Evolutionary conservation across 495 filamentous ascomycete species (phyloP), one percentile per base, ranked within the genome.

Genomic region (Podospora pseudocomata): DNA sequence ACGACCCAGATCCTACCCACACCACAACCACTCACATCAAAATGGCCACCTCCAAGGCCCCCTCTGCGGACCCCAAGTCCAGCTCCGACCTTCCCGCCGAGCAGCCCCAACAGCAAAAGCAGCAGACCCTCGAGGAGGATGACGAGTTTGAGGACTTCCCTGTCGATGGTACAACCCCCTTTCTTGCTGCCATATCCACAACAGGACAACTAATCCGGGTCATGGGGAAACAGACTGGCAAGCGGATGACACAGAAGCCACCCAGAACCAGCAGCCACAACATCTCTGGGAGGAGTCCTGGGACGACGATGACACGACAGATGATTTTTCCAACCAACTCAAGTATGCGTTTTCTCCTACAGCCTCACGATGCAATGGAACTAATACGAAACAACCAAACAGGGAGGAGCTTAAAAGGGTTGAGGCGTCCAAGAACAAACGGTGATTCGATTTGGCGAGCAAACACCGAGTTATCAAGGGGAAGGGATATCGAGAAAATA

Each of bases 131-230:
- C 26, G 95, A 97, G 75, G 95, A 99, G 75, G 95, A 99, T 74
- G 95, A 99, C 77, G 95, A 99, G 82, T 99, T 99, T 72, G 95
- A 99, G 79, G 95, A 99, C 79, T 99, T 99, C 79, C 96, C 95
- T 30, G 91, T 96, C 64, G 94, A 98, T 83, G 92, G 95, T 97
- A 78, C 63, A 82, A 79, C 28, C 65, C 67, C 16, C 18, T 26
- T 56, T 34, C 34, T 49, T 65, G 4, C 6, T 34, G 13, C 13
- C 60, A 11, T 63, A 13, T 18, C 7, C 27, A 26, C 54, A 4
- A 20, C 64, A 60, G 4, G n/a, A 15, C 19, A 1, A 27, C 53
- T 59, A 20, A 44, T 15, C 9, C 19, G 34, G 58, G 56, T 5
- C 23, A 23, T 34, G 13, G 30, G 32, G 27, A 59, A 34, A 67